Evolutionary conservation across 2,329 filamentous ascomycete genomes (phyloP).

Genomic region (Talaromyces sp.): DNA sequence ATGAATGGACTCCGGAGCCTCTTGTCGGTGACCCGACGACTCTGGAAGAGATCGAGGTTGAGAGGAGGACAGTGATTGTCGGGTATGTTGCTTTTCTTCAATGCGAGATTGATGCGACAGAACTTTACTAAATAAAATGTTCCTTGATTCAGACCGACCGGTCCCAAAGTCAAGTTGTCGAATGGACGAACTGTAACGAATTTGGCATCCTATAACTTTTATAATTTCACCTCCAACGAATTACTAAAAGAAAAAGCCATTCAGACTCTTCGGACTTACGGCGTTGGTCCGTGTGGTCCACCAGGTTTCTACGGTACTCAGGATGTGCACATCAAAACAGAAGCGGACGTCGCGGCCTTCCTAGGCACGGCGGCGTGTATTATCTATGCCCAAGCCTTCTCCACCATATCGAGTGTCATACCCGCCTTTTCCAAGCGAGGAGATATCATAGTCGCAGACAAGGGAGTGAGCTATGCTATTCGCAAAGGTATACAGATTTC

Average conservation of each 20-base stretch:
- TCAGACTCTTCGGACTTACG: constrained; percentile 87
- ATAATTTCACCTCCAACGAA: constrained; percentile 93
- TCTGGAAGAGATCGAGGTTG: constrained; percentile 75
- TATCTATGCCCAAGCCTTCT: constrained; percentile 93
- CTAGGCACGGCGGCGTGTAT: constrained; percentile 86
- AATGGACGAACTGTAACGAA: constrained; percentile 90
- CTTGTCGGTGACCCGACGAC: constrained; percentile 70
- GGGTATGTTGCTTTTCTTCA: constrained; percentile 56
- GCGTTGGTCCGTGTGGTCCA: constrained; percentile 92
- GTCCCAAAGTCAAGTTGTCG: constrained; percentile 81
- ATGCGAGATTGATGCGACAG: neutral
- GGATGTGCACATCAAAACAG: constrained; percentile 96
- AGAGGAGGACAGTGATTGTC: constrained; percentile 80
- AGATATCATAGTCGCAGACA: constrained; percentile 94
- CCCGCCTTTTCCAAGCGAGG: constrained; percentile 95
- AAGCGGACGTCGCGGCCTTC: constrained; percentile 87
- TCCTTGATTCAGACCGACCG: constrained; percentile 63
- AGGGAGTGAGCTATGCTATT: constrained; percentile 87
- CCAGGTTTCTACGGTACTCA: constrained; percentile 98
- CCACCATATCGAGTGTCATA: constrained; percentile 93
- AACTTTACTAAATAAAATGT: neutral
- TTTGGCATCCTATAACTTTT: constrained; percentile 93
- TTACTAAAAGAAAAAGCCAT: constrained; percentile 92
- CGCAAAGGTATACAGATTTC: constrained; percentile 92
- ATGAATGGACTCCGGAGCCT: constrained; percentile 94